These are phyloP conservation scores for Mycena crocata DNA, from an alignment of 768 basidiomycete genomes.

Conservation along the genomic window DNA sequence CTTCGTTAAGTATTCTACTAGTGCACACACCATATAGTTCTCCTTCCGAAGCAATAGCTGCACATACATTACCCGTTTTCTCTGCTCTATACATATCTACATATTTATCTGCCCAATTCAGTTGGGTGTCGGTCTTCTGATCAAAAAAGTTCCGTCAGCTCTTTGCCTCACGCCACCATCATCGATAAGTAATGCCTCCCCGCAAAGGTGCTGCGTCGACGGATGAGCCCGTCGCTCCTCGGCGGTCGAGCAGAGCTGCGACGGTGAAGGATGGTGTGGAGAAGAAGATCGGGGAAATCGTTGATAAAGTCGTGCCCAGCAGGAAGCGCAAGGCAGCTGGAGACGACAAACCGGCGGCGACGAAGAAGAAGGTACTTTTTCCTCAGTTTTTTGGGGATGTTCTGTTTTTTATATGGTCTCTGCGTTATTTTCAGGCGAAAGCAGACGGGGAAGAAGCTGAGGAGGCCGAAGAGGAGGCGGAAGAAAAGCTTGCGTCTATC, in stretches of 20 bases:
- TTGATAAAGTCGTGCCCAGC: slow-evolving; percentile 39
- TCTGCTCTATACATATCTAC: slow-evolving; percentile 12
- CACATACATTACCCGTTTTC: slow-evolving; percentile 23
- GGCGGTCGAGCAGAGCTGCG: slow-evolving; percentile 66
- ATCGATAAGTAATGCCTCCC: slow-evolving; percentile 44
- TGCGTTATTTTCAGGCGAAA: slow-evolving; percentile 46
- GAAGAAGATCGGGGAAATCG: slow-evolving; percentile 52
- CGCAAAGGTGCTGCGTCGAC: slow-evolving; percentile 48
- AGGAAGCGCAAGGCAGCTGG: slow-evolving; percentile 50
- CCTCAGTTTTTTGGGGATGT: background rate
- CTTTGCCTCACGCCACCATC: slow-evolving; percentile 34
- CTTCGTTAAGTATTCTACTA: background rate
- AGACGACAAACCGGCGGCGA: slow-evolving; percentile 47
- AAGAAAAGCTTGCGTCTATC: slow-evolving; percentile 51
- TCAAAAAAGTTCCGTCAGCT: slow-evolving; percentile 8
- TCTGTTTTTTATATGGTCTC: slow-evolving; percentile 19
- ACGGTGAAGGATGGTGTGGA: slow-evolving; percentile 49
- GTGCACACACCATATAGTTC: slow-evolving; percentile 20
- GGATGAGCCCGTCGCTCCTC: slow-evolving; percentile 52
- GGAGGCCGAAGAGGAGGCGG: slow-evolving; percentile 40
- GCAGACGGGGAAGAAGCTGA: slow-evolving; percentile 30
- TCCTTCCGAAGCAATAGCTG: slow-evolving; percentile 17
- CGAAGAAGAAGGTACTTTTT: slow-evolving; percentile 52
- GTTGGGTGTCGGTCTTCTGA: slow-evolving; percentile 28
- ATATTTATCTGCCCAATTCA: slow-evolving; percentile 25